Conservation (phyloP, 148 eudicot genomes). For the Nepenthes gracilis region DNA sequence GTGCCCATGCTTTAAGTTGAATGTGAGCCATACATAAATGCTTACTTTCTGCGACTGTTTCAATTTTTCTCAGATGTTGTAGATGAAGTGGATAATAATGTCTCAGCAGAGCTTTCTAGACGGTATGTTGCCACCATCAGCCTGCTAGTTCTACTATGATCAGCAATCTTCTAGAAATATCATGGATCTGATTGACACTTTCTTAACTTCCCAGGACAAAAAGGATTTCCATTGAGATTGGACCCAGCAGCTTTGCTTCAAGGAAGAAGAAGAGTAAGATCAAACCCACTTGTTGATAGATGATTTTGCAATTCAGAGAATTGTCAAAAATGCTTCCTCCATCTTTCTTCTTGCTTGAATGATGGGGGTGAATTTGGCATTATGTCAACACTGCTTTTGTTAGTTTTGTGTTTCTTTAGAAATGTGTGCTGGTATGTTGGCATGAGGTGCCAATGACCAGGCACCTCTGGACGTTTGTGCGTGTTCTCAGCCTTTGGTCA, state of each 20-base stretch:
- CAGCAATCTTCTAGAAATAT: neutral
- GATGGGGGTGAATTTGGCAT: too few relatives aligned
- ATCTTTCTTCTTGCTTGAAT: neutral
- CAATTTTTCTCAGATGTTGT: slow-evolving; percentile 24
- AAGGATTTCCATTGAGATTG: slow-evolving; percentile 72
- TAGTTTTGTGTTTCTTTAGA: neutral
- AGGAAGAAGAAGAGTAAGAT: slow-evolving; percentile 78
- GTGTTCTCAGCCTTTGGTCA: too few relatives aligned
- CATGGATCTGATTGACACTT: neutral
- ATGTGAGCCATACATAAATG: neutral
- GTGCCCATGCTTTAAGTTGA: neutral
- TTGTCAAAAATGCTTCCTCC: too few relatives aligned
- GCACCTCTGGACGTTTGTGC: too few relatives aligned
- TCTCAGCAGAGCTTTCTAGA: slow-evolving; percentile 42
- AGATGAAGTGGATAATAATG: slow-evolving; percentile 32
- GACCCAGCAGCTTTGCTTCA: slow-evolving; percentile 62
- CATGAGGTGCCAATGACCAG: too few relatives aligned
- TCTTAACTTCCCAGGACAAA: slow-evolving; percentile 44
- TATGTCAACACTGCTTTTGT: neutral
- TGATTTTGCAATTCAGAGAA: too few relatives aligned
- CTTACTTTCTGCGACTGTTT: neutral
- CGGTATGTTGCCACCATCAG: slow-evolving; percentile 23
- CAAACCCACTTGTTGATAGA: slow-evolving; percentile 17
- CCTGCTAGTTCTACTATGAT: neutral
- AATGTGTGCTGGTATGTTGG: too few relatives aligned